Base-by-base conservation (phyloP, 495 filamentous ascomycete species). In the Friedmanniomyces endolithicus region DNA sequence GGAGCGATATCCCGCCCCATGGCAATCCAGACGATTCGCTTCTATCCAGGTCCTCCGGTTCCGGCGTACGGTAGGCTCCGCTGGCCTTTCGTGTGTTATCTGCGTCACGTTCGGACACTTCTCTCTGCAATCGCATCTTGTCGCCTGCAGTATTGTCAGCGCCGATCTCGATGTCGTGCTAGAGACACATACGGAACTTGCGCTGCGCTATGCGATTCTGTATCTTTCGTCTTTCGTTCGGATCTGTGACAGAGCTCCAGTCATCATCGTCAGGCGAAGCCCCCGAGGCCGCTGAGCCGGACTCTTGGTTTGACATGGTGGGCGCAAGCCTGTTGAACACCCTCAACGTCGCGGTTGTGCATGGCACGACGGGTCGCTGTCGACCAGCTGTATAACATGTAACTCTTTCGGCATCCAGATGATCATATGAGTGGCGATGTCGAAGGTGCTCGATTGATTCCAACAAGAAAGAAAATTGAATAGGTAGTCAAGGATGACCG, bases 1-100 rank as follows among this genome's bases (percentile, higher is more conserved):
- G 65, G 68, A 85, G 57, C 53, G 71, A 77, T 41, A 82, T 48
- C 22, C 79, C 72, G 19, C 82, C 82, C 82, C 82, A 85, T 0
- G 81, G 81, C 2, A 85, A 64, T 4, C 81, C 81, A 0, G 78
- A 78, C 11, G 78, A 71, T 35, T 77, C 74, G 24, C 69, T 64
- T 27, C 67, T 72, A 33, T 71, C 75, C 50, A 78, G 58, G 17
- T 78, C 78, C 1, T 71, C 68, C 1, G 79, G 65, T 22, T 72
- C 71, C 0, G 76, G 75, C n/a, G 74, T 68, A 8, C 72, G 66
- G 63, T 85, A 85, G 49, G 74, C 70, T 58, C 70, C 69, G 8
- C 71, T 75, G 6, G 81, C 81, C 34, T 74, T 68, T 41, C 73
- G 62, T 53, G 75, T 69, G 63, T 85, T 78, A 50, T 77, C 74